Conservation (phyloP, 116 monocot genomes). For the Posidonia oceanica region DNA sequence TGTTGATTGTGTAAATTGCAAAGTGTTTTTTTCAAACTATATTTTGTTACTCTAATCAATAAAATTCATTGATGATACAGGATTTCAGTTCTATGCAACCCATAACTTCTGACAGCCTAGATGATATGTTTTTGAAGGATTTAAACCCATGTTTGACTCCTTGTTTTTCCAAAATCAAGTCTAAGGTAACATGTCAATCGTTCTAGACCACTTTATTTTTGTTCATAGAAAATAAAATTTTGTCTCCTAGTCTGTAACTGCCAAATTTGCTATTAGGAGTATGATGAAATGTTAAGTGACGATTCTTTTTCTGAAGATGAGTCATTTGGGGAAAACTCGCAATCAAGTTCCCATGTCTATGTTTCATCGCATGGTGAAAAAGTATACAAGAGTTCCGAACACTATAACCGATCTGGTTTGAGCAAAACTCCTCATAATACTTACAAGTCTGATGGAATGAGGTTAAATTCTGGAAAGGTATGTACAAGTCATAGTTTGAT, state of each 20-base stretch:
- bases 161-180: constrained; percentile 9
- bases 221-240: neutral
- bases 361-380: neutral
- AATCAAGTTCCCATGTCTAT: neutral
- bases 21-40: too few relatives aligned
- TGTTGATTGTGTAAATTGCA: too few relatives aligned
- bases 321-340: neutral
- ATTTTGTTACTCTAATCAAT: neutral
- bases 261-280: neutral
- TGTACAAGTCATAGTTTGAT: neutral
- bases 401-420: neutral
- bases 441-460: constrained; percentile 1
- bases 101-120: neutral
- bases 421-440: neutral
- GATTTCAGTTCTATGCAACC: constrained; percentile 5
- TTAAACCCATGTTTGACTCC: constrained; percentile 12
- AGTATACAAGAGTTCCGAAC: neutral
- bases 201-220: neutral
- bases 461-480: neutral
- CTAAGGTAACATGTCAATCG: neutral
- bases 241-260: neutral
- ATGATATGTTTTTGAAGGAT: constrained; percentile 9
- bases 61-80: neutral
- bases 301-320: constrained; percentile 1
- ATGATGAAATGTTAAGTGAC: constrained; percentile 1